Conservation (phyloP, 225 moss, liverwort and hornwort genomes). For the Rhytidiadelphus loreus region DNA sequence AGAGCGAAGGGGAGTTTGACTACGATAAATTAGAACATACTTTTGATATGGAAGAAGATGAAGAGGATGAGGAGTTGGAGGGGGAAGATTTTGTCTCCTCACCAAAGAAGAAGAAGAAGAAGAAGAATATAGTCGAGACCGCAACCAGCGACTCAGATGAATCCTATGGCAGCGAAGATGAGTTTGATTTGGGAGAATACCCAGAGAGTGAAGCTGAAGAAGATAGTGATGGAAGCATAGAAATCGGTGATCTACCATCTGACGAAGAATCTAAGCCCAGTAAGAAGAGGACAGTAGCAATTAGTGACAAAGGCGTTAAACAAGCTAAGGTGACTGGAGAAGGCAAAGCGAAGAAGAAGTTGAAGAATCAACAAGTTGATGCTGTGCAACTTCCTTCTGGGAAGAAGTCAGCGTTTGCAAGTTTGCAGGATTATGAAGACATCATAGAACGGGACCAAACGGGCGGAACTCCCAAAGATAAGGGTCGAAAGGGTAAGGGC, state of each 20-base stretch:
- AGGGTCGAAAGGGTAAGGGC: not conserved
- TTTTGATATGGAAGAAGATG: constrained; percentile 35
- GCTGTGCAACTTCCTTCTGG: not conserved
- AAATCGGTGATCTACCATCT: constrained; percentile 42
- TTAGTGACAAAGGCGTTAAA: not conserved
- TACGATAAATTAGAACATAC: constrained; percentile 30
- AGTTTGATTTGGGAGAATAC: constrained; percentile 32
- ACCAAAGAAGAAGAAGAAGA: constrained; percentile 6
- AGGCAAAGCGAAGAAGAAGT: not conserved
- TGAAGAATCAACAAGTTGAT: not conserved
- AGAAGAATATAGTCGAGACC: not conserved
- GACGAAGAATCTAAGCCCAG: constrained; percentile 21
- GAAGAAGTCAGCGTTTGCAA: constrained; percentile 44
- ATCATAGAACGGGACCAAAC: constrained; percentile 14
- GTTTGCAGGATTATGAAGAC: constrained; percentile 35
- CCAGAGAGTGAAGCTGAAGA: constrained; percentile 48
- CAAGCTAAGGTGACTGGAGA: not conserved
- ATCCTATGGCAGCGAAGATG: constrained; percentile 16
- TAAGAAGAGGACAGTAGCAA: not conserved
- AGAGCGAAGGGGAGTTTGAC: constrained; percentile 48
- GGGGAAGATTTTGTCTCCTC: not conserved
- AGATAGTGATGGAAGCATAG: constrained; percentile 37
- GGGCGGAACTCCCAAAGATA: not conserved
- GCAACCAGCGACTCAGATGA: constrained; percentile 2
- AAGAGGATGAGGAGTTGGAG: constrained; percentile 20